Evolutionary conservation across 2,329 filamentous ascomycete genomes (phyloP).

Genomic region (Cladosporium cucumerinum): DNA sequence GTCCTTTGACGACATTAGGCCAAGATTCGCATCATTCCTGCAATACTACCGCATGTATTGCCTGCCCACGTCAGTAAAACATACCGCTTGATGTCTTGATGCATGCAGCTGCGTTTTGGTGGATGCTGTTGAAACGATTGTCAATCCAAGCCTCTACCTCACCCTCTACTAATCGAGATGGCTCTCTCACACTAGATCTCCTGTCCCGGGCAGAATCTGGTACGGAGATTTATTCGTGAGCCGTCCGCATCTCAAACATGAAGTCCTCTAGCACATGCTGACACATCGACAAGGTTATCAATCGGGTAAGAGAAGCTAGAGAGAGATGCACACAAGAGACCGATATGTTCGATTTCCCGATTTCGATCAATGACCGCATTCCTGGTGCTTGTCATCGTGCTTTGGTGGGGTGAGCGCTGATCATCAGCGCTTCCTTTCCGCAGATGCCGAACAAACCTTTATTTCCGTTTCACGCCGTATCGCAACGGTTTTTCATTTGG

Average conservation of each 20-base stretch:
- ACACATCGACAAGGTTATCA: neutral
- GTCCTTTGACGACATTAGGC: neutral
- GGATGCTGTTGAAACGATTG: neutral
- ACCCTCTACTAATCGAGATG: neutral
- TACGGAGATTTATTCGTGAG: neutral
- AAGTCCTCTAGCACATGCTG: neutral
- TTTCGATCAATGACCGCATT: slow-evolving; percentile 14
- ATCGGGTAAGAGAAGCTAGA: neutral
- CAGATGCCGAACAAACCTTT: neutral
- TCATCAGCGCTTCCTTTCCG: neutral
- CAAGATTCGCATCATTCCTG: neutral
- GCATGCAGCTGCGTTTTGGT: neutral
- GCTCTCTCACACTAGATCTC: neutral
- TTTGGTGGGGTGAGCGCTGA: slow-evolving; percentile 1
- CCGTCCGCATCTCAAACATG: neutral
- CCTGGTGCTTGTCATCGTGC: neutral
- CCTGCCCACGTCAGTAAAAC: neutral
- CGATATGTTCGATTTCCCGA: neutral
- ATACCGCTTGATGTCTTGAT: neutral
- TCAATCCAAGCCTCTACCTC: neutral
- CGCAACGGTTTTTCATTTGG: slow-evolving; percentile 2
- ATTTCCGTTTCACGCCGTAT: neutral
- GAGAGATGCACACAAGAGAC: neutral
- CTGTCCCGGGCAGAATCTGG: neutral
- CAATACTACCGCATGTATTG: neutral